A percentile compares a stretch with the other conserved stretches of the same genome.
Conservation (phyloP, 2,329 filamentous ascomycete genomes). For the Pestalotiopsis sp. region DNA sequence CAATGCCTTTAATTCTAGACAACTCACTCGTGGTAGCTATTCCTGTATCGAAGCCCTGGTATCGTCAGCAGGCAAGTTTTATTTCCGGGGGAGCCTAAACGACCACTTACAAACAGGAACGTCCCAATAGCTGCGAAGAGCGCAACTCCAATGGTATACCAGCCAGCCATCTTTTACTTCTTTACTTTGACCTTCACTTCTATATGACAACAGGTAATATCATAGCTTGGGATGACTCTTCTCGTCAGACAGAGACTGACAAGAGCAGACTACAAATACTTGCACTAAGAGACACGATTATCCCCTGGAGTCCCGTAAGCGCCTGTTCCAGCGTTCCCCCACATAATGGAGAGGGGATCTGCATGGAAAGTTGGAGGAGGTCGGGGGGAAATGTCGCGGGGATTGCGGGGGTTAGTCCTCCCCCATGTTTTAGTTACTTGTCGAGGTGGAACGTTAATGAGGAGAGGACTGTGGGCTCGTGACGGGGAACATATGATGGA, state of each 20-base stretch:
- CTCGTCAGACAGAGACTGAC: not conserved
- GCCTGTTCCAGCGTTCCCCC: not conserved
- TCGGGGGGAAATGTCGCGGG: slow-evolving; percentile 3
- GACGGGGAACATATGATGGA: not conserved
- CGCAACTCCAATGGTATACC: slow-evolving; percentile 51
- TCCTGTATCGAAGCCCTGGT: slow-evolving; percentile 50
- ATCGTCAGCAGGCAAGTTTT: slow-evolving; percentile 3
- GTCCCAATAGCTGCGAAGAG: slow-evolving; percentile 60
- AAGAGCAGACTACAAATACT: not conserved
- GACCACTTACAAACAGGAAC: slow-evolving; percentile 52
- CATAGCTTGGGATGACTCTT: not conserved
- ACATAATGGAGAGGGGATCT: slow-evolving; percentile 1
- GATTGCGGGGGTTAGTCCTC: not conserved
- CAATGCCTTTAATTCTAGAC: not conserved
- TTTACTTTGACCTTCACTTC: not conserved
- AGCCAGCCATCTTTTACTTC: slow-evolving; percentile 10
- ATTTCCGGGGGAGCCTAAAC: not conserved
- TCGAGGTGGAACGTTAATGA: not conserved
- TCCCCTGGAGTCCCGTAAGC: not conserved
- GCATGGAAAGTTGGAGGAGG: not conserved
- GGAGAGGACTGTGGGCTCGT: not conserved
- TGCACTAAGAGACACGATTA: not conserved
- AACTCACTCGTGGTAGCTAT: slow-evolving; percentile 56
- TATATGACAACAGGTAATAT: not conserved
- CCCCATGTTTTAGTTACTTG: not conserved